A percentile compares a stretch with the other conserved stretches of the same genome.
These are phyloP conservation scores for Leucoagaricus sp. DNA, from an alignment of 1,284 basidiomycete genomes.

Conservation along the genomic window DNA sequence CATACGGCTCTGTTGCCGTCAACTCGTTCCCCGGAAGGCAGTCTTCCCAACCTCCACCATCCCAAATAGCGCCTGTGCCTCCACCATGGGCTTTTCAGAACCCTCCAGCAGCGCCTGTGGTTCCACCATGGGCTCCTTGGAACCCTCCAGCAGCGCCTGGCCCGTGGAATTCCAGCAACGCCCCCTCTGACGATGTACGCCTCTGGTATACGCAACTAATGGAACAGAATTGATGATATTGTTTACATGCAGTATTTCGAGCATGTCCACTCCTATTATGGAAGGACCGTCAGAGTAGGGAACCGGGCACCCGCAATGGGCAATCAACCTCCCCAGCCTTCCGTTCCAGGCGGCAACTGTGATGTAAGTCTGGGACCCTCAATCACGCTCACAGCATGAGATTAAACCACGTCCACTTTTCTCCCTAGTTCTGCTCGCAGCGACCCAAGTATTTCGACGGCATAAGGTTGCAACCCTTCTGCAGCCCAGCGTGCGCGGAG, in stretches of 20 bases:
- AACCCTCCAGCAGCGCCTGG: slow-evolving; percentile 17
- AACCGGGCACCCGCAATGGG: slow-evolving; percentile 16
- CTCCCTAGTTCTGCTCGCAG: slow-evolving; percentile 44
- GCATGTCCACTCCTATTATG: slow-evolving; percentile 45
- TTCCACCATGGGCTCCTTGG: too few species aligned
- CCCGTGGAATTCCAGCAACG: slow-evolving; percentile 13
- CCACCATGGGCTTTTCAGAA: slow-evolving; percentile 22
- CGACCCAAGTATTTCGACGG: slow-evolving; percentile 58
- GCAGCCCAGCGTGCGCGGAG: slow-evolving; percentile 58
- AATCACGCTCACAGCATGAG: too few species aligned
- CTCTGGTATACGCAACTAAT: too few species aligned
- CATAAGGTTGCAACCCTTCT: slow-evolving; percentile 52
- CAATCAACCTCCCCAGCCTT: slow-evolving; percentile 5
- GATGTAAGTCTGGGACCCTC: slow-evolving; percentile 30
- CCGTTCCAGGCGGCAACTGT: slow-evolving; percentile 31
- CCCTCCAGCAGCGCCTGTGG: too few species aligned
- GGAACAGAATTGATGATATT: not conserved
- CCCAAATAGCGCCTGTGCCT: slow-evolving; percentile 25
- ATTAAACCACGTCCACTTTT: not conserved
- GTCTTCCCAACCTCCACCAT: slow-evolving; percentile 13
- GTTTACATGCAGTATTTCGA: too few species aligned
- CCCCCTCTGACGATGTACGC: slow-evolving; percentile 42
- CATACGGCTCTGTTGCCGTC: slow-evolving; percentile 37
- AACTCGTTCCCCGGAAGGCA: slow-evolving; percentile 16
- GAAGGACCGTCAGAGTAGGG: slow-evolving; percentile 38